phyloP scores from a whole-genome alignment of 2,329 filamentous ascomycete species.

The Ophiostoma tasmaniense region DNA sequence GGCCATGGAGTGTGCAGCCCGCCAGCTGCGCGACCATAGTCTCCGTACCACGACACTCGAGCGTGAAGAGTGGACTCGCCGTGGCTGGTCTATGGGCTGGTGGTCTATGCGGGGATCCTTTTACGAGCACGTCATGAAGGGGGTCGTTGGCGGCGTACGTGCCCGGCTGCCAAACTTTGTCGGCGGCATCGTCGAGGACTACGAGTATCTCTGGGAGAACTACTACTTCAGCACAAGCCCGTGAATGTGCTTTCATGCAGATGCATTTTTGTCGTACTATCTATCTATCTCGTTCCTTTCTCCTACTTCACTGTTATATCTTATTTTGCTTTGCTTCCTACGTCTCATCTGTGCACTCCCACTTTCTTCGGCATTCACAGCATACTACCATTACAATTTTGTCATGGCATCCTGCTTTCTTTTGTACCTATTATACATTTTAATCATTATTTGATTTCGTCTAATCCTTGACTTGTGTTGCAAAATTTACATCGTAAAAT shows the following conservation, averaged over 20 bases:
- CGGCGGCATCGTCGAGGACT: conserved; percentile 83
- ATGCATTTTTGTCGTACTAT: background rate
- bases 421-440: background rate
- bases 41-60: conserved; percentile 80
- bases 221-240: conserved; percentile 74
- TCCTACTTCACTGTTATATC: background rate
- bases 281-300: background rate
- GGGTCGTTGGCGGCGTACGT: conserved; percentile 61
- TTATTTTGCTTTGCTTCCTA: background rate
- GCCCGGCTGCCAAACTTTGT: conserved; percentile 73
- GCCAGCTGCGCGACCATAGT: conserved; percentile 70
- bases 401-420: background rate
- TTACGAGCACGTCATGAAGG: conserved; percentile 84
- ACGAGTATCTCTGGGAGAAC: conserved; percentile 96
- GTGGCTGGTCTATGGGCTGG: conserved; percentile 88
- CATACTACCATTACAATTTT: background rate
- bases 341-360: background rate
- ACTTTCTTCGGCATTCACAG: background rate
- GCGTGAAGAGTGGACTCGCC: conserved; percentile 77
- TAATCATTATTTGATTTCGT: background rate
- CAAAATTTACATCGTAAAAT: no score
- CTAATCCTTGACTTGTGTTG: no score
- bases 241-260: conserved; percentile 10
- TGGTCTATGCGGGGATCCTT: conserved; percentile 96
- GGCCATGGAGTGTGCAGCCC: conserved; percentile 74